Evolutionary conservation across 257 asterid species (phyloP).

Genomic region (Salvia rosmarinus): DNA sequence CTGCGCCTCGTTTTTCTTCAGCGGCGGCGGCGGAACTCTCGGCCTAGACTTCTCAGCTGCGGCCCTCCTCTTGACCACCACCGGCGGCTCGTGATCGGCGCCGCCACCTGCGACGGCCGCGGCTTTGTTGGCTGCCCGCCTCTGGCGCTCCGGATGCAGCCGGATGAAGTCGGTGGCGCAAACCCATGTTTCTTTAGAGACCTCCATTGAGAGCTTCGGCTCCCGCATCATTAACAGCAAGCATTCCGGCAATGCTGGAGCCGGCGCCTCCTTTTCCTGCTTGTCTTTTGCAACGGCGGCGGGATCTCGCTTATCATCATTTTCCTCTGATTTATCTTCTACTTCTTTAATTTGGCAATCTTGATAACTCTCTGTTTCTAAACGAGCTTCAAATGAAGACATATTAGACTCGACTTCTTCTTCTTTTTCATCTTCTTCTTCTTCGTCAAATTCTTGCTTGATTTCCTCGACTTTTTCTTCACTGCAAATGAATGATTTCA

Average conservation of each 20-base stretch:
- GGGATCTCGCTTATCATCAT: background rate
- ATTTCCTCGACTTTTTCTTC: slow-evolving; percentile 34
- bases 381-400: slow-evolving; percentile 52
- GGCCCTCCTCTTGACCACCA: slow-evolving; percentile 38
- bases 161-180: slow-evolving; percentile 78
- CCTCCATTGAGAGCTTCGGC: slow-evolving; percentile 96
- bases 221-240: slow-evolving; percentile 95
- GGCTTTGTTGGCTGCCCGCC: slow-evolving; percentile 40
- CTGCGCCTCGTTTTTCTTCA: slow-evolving; percentile 33
- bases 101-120: no score
- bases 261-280: slow-evolving; percentile 31
- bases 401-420: slow-evolving; percentile 52
- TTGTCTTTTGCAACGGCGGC: background rate
- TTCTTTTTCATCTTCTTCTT: slow-evolving; percentile 28
- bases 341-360: slow-evolving; percentile 30
- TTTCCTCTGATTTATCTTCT: slow-evolving; percentile 19
- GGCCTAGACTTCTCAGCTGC: slow-evolving; percentile 37
- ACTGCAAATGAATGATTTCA: background rate
- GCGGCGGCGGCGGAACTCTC: slow-evolving; percentile 27
- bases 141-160: slow-evolving; percentile 71
- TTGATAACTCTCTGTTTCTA: slow-evolving; percentile 40
- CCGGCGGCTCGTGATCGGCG: slow-evolving; percentile 26
- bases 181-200: slow-evolving; percentile 94
- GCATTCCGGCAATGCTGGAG: slow-evolving; percentile 67
- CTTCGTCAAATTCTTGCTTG: background rate